phyloP scores from a whole-genome alignment of 768 basidiomycete genomes.

The Grammothele lineata region DNA sequence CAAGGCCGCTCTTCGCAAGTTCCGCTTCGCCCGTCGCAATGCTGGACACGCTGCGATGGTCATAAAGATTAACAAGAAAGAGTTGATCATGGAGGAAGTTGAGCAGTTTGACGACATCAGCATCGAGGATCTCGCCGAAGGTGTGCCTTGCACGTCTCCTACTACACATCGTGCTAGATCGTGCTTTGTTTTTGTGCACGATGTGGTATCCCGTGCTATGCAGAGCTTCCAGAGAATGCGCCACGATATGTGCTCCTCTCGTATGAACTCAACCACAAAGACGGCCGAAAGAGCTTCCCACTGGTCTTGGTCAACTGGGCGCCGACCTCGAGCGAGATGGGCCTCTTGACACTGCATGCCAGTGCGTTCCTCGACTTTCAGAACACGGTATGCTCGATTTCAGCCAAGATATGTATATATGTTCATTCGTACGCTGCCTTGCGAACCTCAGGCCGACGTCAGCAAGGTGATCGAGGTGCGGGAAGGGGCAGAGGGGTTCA shows the following conservation, averaged over 20 bases:
- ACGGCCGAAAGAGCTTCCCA: slow-evolving; percentile 83
- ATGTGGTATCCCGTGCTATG: too few relatives aligned
- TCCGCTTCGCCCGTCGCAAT: slow-evolving; percentile 65
- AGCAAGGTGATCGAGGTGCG: slow-evolving; percentile 77
- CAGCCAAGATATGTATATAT: too few relatives aligned
- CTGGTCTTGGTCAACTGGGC: slow-evolving; percentile 88
- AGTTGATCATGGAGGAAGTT: slow-evolving; percentile 78
- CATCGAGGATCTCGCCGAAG: slow-evolving; percentile 85
- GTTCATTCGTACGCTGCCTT: too few relatives aligned
- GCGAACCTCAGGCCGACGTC: slow-evolving; percentile 68
- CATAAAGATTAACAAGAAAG: slow-evolving; percentile 86
- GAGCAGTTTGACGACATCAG: slow-evolving; percentile 73
- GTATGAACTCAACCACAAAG: slow-evolving; percentile 72
- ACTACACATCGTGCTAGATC: slow-evolving; percentile 3
- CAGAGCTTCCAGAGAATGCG: slow-evolving; percentile 84
- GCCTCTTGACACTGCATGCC: slow-evolving; percentile 72
- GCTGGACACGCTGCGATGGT: slow-evolving; percentile 73
- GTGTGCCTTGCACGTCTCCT: slow-evolving; percentile 32
- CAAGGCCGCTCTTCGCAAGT: slow-evolving; percentile 79
- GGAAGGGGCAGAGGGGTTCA: slow-evolving; percentile 80
- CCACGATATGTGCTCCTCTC: slow-evolving; percentile 86
- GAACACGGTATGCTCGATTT: slow-evolving; percentile 63
- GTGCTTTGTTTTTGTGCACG: too few relatives aligned
- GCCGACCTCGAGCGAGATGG: slow-evolving; percentile 71
- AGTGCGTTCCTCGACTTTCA: slow-evolving; percentile 81